phyloP scores from a whole-genome alignment of 805 yeast genomes.

The Saccharomycodes ludwigii region DNA sequence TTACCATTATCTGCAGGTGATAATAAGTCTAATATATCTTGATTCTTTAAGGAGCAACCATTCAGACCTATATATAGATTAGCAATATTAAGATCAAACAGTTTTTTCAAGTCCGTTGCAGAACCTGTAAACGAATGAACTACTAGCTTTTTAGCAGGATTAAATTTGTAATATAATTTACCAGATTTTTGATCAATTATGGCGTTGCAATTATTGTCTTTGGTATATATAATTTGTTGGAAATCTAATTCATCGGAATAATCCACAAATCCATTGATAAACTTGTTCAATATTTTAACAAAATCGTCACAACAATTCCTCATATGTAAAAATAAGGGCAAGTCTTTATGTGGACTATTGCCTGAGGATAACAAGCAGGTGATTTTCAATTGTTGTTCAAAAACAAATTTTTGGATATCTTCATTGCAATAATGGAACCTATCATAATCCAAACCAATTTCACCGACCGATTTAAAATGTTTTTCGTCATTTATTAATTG shows the following conservation, averaged over 20 bases:
- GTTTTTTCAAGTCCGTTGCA: conserved; percentile 40
- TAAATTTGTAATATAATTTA: conserved; percentile 21
- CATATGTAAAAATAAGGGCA: conserved; percentile 87
- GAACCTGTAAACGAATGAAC: conserved; percentile 95
- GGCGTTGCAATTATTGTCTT: neutral
- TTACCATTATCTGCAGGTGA: too few relatives aligned
- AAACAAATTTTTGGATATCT: conserved; percentile 55
- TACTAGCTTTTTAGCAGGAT: conserved; percentile 45
- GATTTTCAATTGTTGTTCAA: conserved; percentile 61
- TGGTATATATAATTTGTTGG: conserved; percentile 4
- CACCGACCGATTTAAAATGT: conserved; percentile 77
- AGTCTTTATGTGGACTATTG: conserved; percentile 35
- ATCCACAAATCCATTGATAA: conserved; percentile 31
- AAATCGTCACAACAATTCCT: conserved; percentile 79
- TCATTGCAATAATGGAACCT: conserved; percentile 64
- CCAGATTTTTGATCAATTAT: conserved; percentile 2
- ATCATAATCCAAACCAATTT: conserved; percentile 91
- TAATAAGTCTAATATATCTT: too few relatives aligned
- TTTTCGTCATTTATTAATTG: conserved; percentile 35
- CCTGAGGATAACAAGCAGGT: conserved; percentile 14
- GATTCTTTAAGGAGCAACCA: conserved; percentile 80
- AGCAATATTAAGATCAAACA: conserved; percentile 44
- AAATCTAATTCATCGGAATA: conserved; percentile 14
- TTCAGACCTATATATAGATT: conserved; percentile 60
- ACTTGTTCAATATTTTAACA: conserved; percentile 48